Evolutionary conservation across 2,329 filamentous ascomycete species (phyloP).

Genomic region (Fusarium sororula): DNA sequence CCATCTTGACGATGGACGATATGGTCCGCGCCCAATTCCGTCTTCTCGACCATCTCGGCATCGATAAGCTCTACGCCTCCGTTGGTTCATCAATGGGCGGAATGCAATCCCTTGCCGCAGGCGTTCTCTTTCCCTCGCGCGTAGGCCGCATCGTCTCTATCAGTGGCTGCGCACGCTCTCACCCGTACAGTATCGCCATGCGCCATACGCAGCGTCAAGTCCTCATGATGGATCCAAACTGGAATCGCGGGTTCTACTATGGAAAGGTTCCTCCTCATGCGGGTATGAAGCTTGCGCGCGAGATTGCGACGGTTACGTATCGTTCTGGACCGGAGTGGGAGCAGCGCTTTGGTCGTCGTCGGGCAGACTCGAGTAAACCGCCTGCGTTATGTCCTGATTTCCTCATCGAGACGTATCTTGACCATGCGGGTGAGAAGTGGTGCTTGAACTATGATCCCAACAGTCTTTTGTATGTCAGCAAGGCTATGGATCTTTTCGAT

Average conservation of each 20-base stretch:
- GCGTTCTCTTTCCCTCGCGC: constrained; percentile 81
- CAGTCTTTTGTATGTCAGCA: constrained; percentile 93
- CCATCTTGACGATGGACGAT: constrained; percentile 93
- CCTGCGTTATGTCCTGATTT: constrained; percentile 98
- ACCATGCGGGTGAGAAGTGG: constrained; percentile 98
- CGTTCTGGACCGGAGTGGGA: constrained; percentile 98
- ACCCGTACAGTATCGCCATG: constrained; percentile 99
- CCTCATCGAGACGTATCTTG: constrained; percentile 96
- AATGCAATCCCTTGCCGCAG: constrained; percentile 94
- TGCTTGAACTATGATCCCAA: constrained; percentile 97
- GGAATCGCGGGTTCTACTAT: constrained; percentile 96
- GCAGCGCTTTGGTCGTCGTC: constrained; percentile 85
- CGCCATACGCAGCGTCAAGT: constrained; percentile 97
- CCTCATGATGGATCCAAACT: constrained; percentile 98
- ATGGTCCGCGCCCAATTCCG: constrained; percentile 98
- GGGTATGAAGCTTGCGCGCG: constrained; percentile 96
- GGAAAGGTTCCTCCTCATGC: constrained; percentile 87
- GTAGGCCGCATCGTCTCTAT: constrained; percentile 87
- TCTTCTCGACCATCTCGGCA: constrained; percentile 80
- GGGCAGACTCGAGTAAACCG: constrained; percentile 85
- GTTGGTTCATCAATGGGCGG: constrained; percentile 98
- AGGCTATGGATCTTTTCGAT: constrained; percentile 99
- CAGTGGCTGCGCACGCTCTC: constrained; percentile 90
- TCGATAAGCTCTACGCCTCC: constrained; percentile 84
- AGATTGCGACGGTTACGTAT: constrained; percentile 98